Evolutionary conservation across 1,139 yeast species (phyloP), one percentile per base, ranked within the genome.

Genomic region (Lodderomyces pseudojiufengensis): DNA sequence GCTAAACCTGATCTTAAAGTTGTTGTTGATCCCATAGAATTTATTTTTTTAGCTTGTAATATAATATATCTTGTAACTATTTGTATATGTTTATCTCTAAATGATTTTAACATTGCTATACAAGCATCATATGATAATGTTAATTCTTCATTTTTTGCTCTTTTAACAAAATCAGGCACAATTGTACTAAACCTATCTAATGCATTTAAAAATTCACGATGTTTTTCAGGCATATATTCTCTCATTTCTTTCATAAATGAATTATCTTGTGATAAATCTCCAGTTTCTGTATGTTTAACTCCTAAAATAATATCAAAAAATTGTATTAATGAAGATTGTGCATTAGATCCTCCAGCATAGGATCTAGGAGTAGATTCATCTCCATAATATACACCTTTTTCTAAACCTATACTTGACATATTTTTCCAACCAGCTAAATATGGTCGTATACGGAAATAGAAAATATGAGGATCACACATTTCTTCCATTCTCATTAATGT

Each of bases 341-440:
- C 97, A 55, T 90, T 90, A 9, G 95, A 85, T 0, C 97, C 97
- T 16, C 97, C 97, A 5, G 95, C 72, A 55, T 76, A 84, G 22
- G 70, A 59, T 43, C 85, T 69, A 37, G 79, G 82, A 15, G 51
- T 59, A 1, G 59, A 48, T 43, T 84, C 90, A 37, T 75, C 65
- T 5, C 95, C 96, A 54, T 88, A 88, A 33, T 70, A 62, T 1
- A 88, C 80, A 1, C 97, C 97, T 34, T 87, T 81, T 36, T 62
- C 76, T 39, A 90, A 69, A 0, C 97, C 97, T 1, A 84, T 88
- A 43, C 80, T 90, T 13, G 76, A 78, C 97, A 90, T 88, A 52
- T 86, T 85, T 55, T 81, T 80, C 95, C 97, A 90, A 1, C 97
- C 97, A 0, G 97, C 96, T 41, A 90, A 65, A 52, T 76, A 90